Conservation (phyloP, 2,329 filamentous ascomycete species). For the Diaporthe aspalathi region DNA sequence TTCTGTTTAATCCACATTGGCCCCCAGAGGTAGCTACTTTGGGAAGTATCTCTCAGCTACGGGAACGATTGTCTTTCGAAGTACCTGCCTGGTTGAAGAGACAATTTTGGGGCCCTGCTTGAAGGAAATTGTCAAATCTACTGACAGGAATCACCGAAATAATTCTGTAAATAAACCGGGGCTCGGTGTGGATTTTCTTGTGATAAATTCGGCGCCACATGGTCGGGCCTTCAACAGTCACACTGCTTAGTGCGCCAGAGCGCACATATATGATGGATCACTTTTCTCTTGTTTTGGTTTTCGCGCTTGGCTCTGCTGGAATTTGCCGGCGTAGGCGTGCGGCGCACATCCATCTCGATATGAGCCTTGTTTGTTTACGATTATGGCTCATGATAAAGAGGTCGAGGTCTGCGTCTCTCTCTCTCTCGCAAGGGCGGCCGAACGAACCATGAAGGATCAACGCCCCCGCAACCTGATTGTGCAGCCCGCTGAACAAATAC, state of each 20-base stretch:
- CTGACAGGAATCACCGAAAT: background rate
- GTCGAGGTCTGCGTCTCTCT: background rate
- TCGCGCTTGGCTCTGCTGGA: background rate
- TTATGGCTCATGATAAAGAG: background rate
- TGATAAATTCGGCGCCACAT: background rate
- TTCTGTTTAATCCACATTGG: background rate
- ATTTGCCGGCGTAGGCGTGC: constrained; percentile 24
- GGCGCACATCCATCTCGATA: constrained; percentile 7
- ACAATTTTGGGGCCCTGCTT: background rate
- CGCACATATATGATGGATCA: constrained; percentile 10
- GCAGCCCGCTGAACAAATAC: constrained; percentile 2
- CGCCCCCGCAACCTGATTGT: background rate
- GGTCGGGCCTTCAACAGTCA: background rate
- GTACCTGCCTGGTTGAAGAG: background rate
- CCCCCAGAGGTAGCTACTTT: background rate
- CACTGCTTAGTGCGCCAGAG: constrained; percentile 4
- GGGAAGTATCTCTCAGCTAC: background rate
- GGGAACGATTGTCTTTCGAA: background rate
- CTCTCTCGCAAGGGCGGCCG: background rate
- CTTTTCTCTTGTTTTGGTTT: background rate
- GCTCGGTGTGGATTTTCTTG: background rate
- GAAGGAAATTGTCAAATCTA: background rate
- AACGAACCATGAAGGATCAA: background rate
- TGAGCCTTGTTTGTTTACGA: background rate
- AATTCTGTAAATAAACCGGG: background rate